Percentiles rank a stretch among this genome's conserved stretches.
phyloP scores from a whole-genome alignment of 2,329 filamentous ascomycete genomes.

The Trichophyton schoenleinii region DNA sequence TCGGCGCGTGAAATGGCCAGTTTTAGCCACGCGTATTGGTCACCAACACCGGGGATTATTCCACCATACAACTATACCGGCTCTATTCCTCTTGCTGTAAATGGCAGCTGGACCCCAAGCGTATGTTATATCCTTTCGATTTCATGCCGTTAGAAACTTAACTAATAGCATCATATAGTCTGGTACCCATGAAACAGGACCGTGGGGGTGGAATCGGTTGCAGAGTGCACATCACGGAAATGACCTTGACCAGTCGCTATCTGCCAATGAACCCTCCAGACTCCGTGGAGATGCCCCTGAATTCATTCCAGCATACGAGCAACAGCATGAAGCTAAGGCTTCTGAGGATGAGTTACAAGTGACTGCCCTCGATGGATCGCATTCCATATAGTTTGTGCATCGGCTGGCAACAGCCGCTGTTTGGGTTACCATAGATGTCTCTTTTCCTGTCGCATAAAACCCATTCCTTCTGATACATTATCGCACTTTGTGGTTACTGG shows the following conservation, averaged over 20 bases:
- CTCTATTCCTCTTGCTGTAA: neutral
- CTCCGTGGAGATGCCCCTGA: constrained; percentile 10
- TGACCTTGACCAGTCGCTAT: neutral
- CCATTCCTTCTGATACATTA: no score
- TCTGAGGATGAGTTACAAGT: neutral
- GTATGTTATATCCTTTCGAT: neutral
- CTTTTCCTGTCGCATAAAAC: no score
- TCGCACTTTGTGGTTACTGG: no score
- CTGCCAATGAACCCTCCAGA: neutral
- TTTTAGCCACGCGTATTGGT: neutral
- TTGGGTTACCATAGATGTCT: no score
- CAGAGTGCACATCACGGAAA: neutral
- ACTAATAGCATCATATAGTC: neutral
- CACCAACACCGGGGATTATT: neutral
- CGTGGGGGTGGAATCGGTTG: neutral
- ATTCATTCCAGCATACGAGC: neutral
- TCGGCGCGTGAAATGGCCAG: neutral
- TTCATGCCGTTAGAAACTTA: neutral
- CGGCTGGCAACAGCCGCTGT: no score
- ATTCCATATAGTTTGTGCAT: neutral
- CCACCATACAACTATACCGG: neutral
- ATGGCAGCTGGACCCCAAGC: neutral
- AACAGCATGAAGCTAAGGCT: no score
- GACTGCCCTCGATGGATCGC: neutral
- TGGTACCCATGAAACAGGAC: neutral